A percentile compares a stretch with the other conserved stretches of the same genome.
Evolutionary conservation across 2,329 filamentous ascomycete species (phyloP).

Genomic region (Pestalotiopsis sp.): DNA sequence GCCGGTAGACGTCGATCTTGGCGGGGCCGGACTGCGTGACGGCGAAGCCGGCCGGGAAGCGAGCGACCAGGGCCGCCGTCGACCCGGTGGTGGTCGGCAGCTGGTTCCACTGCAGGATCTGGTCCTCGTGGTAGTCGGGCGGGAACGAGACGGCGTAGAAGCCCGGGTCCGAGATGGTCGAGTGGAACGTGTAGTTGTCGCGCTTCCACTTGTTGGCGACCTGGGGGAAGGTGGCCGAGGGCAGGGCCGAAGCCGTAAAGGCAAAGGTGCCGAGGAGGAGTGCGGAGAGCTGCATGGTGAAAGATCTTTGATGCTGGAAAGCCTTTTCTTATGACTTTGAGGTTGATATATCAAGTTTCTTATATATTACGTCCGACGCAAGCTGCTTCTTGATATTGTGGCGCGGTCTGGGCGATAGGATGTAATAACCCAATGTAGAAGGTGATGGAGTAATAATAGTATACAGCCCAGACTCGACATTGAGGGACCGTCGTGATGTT

Average conservation of each 20-base stretch:
- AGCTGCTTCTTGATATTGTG: neutral
- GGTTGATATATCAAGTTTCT: neutral
- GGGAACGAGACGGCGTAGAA: conserved; percentile 6
- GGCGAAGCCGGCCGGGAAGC: conserved; percentile 5
- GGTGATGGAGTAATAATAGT: conserved; percentile 5
- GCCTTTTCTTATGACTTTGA: neutral
- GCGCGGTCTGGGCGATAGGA: neutral
- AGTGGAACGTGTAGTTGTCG: neutral
- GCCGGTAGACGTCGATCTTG: conserved; percentile 8
- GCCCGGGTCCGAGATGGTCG: conserved; percentile 8
- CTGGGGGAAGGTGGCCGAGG: neutral
- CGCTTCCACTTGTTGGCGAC: neutral
- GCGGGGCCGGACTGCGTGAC: conserved; percentile 1
- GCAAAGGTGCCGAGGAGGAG: neutral
- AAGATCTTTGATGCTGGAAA: neutral
- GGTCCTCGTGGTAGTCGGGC: conserved; percentile 10
- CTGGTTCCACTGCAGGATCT: conserved; percentile 8
- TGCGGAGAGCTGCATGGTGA: conserved; percentile 1
- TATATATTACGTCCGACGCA: neutral
- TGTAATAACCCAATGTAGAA: neutral
- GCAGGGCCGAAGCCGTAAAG: conserved; percentile 8
- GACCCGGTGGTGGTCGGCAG: neutral
- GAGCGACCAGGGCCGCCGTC: neutral
- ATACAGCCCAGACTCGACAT: neutral
- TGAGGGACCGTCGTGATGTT: neutral